Percentiles rank a stretch among this genome's conserved stretches.
phyloP scores from a whole-genome alignment of 148 eudicot genomes.

The Chenopodium suecicum region DNA sequence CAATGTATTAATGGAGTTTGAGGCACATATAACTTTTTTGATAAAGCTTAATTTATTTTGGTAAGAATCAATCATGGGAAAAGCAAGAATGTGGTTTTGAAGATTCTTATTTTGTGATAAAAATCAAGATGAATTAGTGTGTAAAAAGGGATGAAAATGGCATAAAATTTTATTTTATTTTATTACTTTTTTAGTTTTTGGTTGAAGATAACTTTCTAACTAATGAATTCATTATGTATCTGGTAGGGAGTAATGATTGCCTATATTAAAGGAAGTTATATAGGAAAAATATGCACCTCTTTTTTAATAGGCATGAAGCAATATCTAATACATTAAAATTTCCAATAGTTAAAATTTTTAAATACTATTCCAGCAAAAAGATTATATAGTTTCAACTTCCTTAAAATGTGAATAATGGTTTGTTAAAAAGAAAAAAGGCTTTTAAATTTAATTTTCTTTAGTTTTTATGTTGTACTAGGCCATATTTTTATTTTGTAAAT shows the following conservation, averaged over 20 bases:
- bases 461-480: too few relatives aligned
- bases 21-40: background rate
- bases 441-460: too few relatives aligned
- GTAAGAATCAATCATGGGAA: background rate
- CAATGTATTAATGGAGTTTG: background rate
- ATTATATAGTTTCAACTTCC: too few relatives aligned
- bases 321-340: background rate
- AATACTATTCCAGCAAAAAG: too few relatives aligned
- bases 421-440: too few relatives aligned
- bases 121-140: background rate
- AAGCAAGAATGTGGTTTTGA: background rate
- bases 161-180: slow-evolving; percentile 6
- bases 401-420: too few relatives aligned
- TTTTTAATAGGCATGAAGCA: background rate
- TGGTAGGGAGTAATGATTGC: slow-evolving; percentile 56
- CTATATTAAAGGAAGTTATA: slow-evolving; percentile 42
- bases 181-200: background rate
- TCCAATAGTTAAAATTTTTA: too few relatives aligned
- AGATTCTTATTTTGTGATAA: background rate
- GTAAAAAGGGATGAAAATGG: background rate
- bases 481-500: too few relatives aligned
- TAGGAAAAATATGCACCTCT: slow-evolving; percentile 10
- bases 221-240: slow-evolving; percentile 50
- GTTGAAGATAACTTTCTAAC: slow-evolving; percentile 40
- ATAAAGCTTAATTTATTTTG: background rate